Evolutionary conservation across 768 basidiomycete species (phyloP).

Genomic region (Mycena olivaceomarginata): DNA sequence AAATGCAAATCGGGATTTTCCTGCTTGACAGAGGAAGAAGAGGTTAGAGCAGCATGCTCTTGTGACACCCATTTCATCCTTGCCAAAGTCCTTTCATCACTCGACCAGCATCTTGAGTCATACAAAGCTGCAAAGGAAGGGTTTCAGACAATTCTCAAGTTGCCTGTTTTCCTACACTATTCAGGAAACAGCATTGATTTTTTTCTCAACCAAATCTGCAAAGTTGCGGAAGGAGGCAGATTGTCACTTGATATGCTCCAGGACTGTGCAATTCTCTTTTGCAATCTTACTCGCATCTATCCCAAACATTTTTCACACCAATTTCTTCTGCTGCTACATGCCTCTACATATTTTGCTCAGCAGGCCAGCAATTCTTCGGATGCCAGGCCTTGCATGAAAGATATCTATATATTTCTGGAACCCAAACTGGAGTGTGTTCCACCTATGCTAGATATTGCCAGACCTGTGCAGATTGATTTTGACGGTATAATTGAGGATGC

Average conservation of each 20-base stretch:
- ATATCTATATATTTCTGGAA: constrained; percentile 15
- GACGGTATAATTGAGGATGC: not conserved
- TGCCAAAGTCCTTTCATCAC: not conserved
- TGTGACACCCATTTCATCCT: constrained; percentile 1
- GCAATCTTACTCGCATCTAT: not conserved
- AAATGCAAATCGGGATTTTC: not conserved
- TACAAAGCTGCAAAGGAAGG: constrained; percentile 11
- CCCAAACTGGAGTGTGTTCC: not conserved
- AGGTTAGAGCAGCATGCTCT: not conserved
- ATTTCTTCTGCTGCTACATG: constrained; percentile 31
- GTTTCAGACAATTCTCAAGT: not conserved
- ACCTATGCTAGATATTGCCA: not conserved
- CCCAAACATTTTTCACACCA: not conserved
- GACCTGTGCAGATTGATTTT: not conserved
- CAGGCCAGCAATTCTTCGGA: not conserved
- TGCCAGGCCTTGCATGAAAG: not conserved
- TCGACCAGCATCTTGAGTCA: not conserved
- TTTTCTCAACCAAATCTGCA: constrained; percentile 26
- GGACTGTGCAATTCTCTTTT: not conserved
- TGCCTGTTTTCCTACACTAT: not conserved
- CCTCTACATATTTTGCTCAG: not conserved
- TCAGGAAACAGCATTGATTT: not conserved
- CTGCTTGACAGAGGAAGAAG: not conserved
- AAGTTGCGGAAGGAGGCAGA: not conserved
- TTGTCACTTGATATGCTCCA: constrained; percentile 14